Base-by-base conservation (phyloP, 768 basidiomycete genomes). In the Wakefieldia striispora region DNA sequence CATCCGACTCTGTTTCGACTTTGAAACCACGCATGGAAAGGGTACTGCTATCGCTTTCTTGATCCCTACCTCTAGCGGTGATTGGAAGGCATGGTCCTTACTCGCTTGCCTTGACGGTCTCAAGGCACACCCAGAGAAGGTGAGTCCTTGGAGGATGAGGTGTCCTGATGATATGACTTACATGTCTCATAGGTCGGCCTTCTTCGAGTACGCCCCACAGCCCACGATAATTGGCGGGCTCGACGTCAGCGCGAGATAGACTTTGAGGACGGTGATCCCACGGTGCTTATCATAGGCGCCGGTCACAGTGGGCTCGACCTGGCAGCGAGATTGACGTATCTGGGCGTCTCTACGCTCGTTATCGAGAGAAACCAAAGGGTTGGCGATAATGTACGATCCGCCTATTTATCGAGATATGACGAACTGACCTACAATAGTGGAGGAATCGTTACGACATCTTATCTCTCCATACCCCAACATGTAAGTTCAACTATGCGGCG, bases 221-320 rank as follows among this genome's bases (percentile, higher is more conserved):
- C 73, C 43, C 75, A 77, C 47, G 78, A 75, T 4, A 66, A 70
- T 47, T 85, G 84, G 84, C 70, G 72, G 43, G 69, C 71, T 19
- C 63, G 68, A 20, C 72, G 81, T 29, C 63, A 60, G 39, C 61
- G 61, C 10, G 73, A 78, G 52, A 46, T 60, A 7, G 70, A 73
- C 23, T 82, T 82, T 55, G 69, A 67, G 27, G 73, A 73, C 19
- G 55, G 53, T 11, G 71, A 76, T 31, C 84, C 83, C 0, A 72
- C 72, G 1, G 87, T 88, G 7, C 67, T 88, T 35, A 65, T 88
- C 39, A 70, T 86, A 19, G 83, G 84, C 9, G 83, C 75, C 4
- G 83, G 84, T 1, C 88, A 87, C 49, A 77, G 78, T 53, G 88
- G 87, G 3, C 66, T 91, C 37, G 77, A 72, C 33, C 58, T 81